Percentiles rank a stretch among this genome's conserved stretches.
Evolutionary conservation across 805 yeast genomes (phyloP).

Genomic region (Jamesozyma spencerorum): DNA sequence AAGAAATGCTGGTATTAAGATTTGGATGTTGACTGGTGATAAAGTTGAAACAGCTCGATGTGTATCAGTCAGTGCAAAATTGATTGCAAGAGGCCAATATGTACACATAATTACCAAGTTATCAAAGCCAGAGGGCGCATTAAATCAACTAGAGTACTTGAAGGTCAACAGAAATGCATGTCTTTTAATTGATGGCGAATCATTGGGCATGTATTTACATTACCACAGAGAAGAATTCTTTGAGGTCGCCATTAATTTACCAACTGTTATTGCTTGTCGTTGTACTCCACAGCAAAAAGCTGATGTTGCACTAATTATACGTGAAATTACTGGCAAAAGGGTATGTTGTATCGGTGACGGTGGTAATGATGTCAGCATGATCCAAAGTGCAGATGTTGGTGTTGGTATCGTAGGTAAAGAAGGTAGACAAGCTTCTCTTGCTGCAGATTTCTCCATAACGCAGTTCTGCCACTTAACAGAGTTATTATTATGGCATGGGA

Average conservation of each 20-base stretch:
- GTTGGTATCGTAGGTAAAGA: slow-evolving; percentile 98
- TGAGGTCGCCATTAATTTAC: slow-evolving; percentile 63
- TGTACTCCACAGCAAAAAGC: slow-evolving; percentile 99
- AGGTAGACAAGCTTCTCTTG: slow-evolving; percentile 93
- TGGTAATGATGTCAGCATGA: slow-evolving; percentile 98
- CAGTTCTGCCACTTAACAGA: slow-evolving; percentile 86
- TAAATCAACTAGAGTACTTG: slow-evolving; percentile 66
- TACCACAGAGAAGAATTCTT: slow-evolving; percentile 66
- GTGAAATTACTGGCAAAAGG: slow-evolving; percentile 71
- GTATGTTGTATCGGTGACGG: slow-evolving; percentile 99
- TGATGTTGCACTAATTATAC: slow-evolving; percentile 76
- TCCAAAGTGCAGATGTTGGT: slow-evolving; percentile 97
- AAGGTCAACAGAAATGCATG: slow-evolving; percentile 49
- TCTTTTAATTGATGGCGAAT: slow-evolving; percentile 88
- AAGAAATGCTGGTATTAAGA: slow-evolving; percentile 92
- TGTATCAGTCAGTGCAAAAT: slow-evolving; percentile 91
- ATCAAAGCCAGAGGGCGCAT: slow-evolving; percentile 50
- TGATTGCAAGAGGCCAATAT: slow-evolving; percentile 88
- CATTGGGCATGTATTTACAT: slow-evolving; percentile 59
- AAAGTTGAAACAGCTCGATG: slow-evolving; percentile 97
- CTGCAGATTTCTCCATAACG: slow-evolving; percentile 91
- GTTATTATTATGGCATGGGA: slow-evolving; percentile 91
- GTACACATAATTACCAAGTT: slow-evolving; percentile 77
- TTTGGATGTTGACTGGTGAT: slow-evolving; percentile 99
- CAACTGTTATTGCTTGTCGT: slow-evolving; percentile 96